A percentile compares a stretch with the other conserved stretches of the same genome.
Conservation (phyloP, 148 eudicot species). For the Camellia granthamiana region DNA sequence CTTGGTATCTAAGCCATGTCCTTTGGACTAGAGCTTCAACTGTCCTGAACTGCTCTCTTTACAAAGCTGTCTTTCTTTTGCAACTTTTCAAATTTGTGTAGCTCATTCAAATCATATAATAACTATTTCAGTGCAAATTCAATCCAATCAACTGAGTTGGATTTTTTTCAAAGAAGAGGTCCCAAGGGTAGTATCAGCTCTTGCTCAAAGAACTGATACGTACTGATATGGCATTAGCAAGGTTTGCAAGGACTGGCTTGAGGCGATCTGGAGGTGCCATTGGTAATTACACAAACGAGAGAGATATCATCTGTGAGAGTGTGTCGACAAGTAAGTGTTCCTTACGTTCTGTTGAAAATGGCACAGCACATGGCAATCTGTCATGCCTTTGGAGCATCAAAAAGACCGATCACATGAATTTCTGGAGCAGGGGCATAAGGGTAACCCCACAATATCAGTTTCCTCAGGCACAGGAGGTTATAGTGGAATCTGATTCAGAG, state of each 20-base stretch:
- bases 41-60: neutral
- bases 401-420: conserved; percentile 17
- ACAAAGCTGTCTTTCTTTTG: neutral
- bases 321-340: conserved; percentile 5
- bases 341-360: conserved; percentile 23
- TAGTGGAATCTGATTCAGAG: conserved; percentile 43
- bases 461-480: conserved; percentile 36
- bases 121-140: neutral
- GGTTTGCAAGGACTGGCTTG: conserved; percentile 53
- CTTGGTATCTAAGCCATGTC: neutral
- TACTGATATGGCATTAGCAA: conserved; percentile 61
- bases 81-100: neutral
- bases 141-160: neutral
- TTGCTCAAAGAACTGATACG: neutral
- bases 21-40: neutral
- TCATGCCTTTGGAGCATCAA: conserved; percentile 24
- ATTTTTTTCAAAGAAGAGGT: neutral
- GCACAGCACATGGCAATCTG: conserved; percentile 7
- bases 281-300: conserved; percentile 18
- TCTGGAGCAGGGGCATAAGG: conserved; percentile 47
- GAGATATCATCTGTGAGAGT: conserved; percentile 8
- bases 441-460: conserved; percentile 34
- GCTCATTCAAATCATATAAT: neutral
- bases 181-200: conserved; percentile 5
- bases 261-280: conserved; percentile 42